These are phyloP conservation scores for Auxenochlorella pyrenoidosa DNA, from an alignment of 139 green algal species.

Conservation along the genomic window DNA sequence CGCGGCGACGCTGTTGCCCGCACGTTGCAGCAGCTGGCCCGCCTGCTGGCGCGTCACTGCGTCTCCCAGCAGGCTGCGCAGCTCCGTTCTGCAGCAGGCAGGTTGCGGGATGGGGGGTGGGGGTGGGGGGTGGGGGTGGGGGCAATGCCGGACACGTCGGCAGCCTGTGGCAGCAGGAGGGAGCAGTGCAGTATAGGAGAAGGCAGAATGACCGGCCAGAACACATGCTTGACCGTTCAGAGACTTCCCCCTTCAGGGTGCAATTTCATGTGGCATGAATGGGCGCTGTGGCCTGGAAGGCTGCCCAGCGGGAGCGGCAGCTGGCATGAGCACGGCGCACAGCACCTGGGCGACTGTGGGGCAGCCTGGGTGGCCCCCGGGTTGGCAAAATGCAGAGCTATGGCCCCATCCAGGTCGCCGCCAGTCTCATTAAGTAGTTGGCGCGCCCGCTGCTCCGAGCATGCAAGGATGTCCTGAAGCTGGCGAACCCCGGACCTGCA, in stretches of 20 bases:
- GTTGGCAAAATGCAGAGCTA: slow-evolving; percentile 30
- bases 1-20: slow-evolving; percentile 10
- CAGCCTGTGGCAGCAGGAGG: neutral
- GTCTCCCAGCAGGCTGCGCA: slow-evolving; percentile 4
- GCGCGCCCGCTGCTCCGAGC: neutral
- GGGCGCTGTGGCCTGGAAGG: neutral
- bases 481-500: neutral
- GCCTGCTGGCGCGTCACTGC: neutral
- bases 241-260: too few relatives aligned
- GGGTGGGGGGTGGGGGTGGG: neutral
- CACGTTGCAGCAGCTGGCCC: slow-evolving; percentile 8
- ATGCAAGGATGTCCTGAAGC: slow-evolving; percentile 1
- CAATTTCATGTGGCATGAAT: too few relatives aligned
- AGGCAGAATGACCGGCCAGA: neutral
- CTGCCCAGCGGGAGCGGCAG: too few relatives aligned
- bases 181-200: neutral
- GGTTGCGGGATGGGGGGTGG: neutral
- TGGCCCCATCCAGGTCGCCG: slow-evolving; percentile 21
- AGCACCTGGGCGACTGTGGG: slow-evolving; percentile 1
- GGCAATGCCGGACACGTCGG: too few relatives aligned
- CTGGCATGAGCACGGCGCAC: too few relatives aligned
- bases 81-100: neutral
- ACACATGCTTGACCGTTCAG: too few relatives aligned
- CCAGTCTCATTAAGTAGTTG: slow-evolving; percentile 4
- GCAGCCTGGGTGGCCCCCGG: neutral